These are phyloP conservation scores for Atkinsonella texensis DNA, from an alignment of 2,329 filamentous ascomycete species.

Conservation along the genomic window DNA sequence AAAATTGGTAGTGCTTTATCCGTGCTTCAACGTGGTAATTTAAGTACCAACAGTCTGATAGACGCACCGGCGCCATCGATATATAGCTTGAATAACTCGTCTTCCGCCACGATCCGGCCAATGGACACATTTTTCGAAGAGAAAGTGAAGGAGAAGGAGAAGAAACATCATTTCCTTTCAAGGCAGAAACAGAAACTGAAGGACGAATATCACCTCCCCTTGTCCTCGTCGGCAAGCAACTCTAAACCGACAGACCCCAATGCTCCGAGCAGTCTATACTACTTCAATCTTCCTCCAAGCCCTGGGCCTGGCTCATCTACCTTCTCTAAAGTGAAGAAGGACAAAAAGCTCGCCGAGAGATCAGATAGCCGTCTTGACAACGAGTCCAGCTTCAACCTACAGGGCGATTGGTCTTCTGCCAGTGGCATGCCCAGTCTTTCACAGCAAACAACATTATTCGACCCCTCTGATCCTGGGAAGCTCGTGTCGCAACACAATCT, in stretches of 20 bases:
- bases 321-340: slow-evolving; percentile 76
- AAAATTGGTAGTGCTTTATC: slow-evolving; percentile 57
- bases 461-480: slow-evolving; percentile 42
- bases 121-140: slow-evolving; percentile 37
- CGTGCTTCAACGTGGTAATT: slow-evolving; percentile 52
- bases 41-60: slow-evolving; percentile 58
- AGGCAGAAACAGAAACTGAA: slow-evolving; percentile 70
- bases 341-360: slow-evolving; percentile 70
- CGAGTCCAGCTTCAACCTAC: slow-evolving; percentile 30
- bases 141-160: slow-evolving; percentile 46
- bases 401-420: slow-evolving; percentile 40
- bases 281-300: slow-evolving; percentile 62
- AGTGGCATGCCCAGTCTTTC: slow-evolving; percentile 36
- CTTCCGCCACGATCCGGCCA: slow-evolving; percentile 63
- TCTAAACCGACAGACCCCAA: slow-evolving; percentile 64
- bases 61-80: slow-evolving; percentile 52
- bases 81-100: slow-evolving; percentile 66
- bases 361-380: slow-evolving; percentile 39
- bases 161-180: slow-evolving; percentile 69
- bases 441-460: slow-evolving; percentile 34
- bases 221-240: slow-evolving; percentile 67
- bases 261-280: slow-evolving; percentile 66
- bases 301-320: slow-evolving; percentile 51
- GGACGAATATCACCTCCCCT: slow-evolving; percentile 58
- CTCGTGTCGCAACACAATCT: slow-evolving; percentile 54